A percentile compares a stretch with the other conserved stretches of the same genome.
These are phyloP conservation scores for Neoboletus magnificus DNA, from an alignment of 768 basidiomycete species.

Conservation along the genomic window DNA sequence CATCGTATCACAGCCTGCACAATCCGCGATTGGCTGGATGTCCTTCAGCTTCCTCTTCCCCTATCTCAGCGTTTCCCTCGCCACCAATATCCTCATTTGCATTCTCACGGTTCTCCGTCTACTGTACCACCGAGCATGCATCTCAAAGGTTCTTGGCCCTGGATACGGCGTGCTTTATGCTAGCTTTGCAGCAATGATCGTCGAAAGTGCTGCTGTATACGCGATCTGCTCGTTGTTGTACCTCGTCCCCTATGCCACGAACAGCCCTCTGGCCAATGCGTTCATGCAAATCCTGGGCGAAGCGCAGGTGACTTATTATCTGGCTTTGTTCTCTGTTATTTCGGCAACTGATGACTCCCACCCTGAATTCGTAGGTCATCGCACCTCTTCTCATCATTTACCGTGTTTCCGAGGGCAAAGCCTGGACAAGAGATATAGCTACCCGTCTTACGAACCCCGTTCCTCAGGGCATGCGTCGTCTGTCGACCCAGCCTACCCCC, in stretches of 20 bases:
- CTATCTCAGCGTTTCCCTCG: conserved; percentile 32
- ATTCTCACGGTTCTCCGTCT: conserved; percentile 31
- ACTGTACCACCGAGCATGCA: conserved; percentile 27
- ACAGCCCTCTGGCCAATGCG: conserved; percentile 24
- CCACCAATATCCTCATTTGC: conserved; percentile 32
- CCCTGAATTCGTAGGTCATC: conserved; percentile 35
- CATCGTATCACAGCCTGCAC: conserved; percentile 25
- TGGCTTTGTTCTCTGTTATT: not conserved
- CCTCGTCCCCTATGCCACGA: conserved; percentile 25
- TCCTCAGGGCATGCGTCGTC: conserved; percentile 12
- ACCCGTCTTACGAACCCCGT: conserved; percentile 1
- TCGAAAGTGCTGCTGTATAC: conserved; percentile 36
- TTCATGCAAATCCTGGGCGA: conserved; percentile 33
- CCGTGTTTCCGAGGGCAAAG: conserved; percentile 45
- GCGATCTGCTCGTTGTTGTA: conserved; percentile 32
- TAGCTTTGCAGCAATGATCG: conserved; percentile 33
- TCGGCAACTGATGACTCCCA: not conserved
- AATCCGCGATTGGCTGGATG: conserved; percentile 24
- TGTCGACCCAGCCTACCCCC: conserved; percentile 1
- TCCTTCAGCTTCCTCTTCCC: conserved; percentile 33
- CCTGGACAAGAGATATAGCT: conserved; percentile 33
- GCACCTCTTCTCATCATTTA: conserved; percentile 48
- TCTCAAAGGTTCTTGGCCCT: conserved; percentile 26
- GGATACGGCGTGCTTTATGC: conserved; percentile 27
- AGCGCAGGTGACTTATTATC: conserved; percentile 20